Percentiles rank a stretch among this genome's conserved stretches.
Evolutionary conservation across 176 grass and related monocot genomes (phyloP).

Genomic region (Ensete ventricosum): DNA sequence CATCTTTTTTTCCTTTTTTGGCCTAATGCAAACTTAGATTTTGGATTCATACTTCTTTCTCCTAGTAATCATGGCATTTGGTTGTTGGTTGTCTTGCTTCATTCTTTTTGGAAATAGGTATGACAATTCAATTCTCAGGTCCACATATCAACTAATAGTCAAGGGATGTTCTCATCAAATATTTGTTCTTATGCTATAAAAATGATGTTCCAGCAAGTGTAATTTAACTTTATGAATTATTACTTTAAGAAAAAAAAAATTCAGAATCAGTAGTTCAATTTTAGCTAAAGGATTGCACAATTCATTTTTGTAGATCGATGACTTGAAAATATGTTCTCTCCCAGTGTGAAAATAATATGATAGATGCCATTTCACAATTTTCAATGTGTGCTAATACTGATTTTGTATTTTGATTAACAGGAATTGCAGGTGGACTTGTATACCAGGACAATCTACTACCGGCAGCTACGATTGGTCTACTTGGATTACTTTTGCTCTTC

Average conservation of each 20-base stretch:
- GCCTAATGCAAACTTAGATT: neutral
- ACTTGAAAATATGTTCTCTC: neutral
- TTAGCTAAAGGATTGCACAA: neutral
- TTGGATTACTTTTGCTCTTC: conserved; percentile 51
- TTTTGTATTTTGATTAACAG: conserved; percentile 24
- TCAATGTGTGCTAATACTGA: neutral
- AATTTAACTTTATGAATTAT: neutral
- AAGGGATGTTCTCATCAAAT: neutral
- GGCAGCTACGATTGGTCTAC: conserved; percentile 62
- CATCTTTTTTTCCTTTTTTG: neutral
- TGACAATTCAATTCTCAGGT: neutral
- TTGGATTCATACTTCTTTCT: neutral
- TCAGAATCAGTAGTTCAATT: neutral
- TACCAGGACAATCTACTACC: conserved; percentile 79
- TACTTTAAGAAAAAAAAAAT: neutral
- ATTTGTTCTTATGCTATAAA: neutral
- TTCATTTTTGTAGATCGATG: neutral
- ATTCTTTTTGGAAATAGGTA: neutral
- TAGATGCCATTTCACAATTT: neutral
- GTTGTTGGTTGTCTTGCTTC: conserved; percentile 1
- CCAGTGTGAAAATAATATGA: too few species aligned
- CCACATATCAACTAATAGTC: neutral
- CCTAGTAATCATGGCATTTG: neutral
- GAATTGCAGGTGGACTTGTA: conserved; percentile 62
- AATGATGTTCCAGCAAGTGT: neutral